Base-by-base conservation (phyloP, 495 filamentous ascomycete species). In the Neurospora tetrasperma region DNA sequence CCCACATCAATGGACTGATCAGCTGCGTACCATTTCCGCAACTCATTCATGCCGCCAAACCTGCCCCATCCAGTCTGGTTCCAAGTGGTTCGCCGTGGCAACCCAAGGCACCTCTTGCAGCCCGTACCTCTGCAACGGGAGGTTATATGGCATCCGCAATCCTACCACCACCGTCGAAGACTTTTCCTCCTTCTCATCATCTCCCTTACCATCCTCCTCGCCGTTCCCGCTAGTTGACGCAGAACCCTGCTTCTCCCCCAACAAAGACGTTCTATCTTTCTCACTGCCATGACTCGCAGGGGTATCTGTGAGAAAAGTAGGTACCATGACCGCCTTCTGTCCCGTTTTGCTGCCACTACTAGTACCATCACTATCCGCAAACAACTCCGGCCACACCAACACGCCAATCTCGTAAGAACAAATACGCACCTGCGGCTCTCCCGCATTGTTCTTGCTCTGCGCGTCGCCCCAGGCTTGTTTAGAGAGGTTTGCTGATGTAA, bases 381-480 rank as follows among this genome's bases (percentile, higher is more conserved):
- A 91, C 42, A 98, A 78, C 44, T 81, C 87, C 3, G 94, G 94
- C 92, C 93, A 96, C 1, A 97, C 88, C 42, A 97, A 76, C 5
- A 98, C 93, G 0, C 94, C 94, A 59, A 93, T 87, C 80, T 98
- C 94, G 82, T 91, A 98, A 44, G 92, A 96, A 74, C 89, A 90
- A 27, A 97, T 87, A 18, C 89, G 85, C 11, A 93, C 85, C 76
- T 92, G 87, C 3, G 88, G 88, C 12, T 80, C 77, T 0, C 42
- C 69, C 8, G 80, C 75, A 71, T 86, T 88, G 7, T 66, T 66
- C 27, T 66, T 66, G 14, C 27, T 66, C 8, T 79, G 69, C 18
- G 82, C 83, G 18, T 89, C 87, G n/a, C 94, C 94, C 94, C 94
- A 97, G 0, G 94, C 94, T 78, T 97, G 94, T 71, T 89, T 96